phyloP scores from a whole-genome alignment of 1,284 basidiomycete genomes.

The Inonotus hispidus region DNA sequence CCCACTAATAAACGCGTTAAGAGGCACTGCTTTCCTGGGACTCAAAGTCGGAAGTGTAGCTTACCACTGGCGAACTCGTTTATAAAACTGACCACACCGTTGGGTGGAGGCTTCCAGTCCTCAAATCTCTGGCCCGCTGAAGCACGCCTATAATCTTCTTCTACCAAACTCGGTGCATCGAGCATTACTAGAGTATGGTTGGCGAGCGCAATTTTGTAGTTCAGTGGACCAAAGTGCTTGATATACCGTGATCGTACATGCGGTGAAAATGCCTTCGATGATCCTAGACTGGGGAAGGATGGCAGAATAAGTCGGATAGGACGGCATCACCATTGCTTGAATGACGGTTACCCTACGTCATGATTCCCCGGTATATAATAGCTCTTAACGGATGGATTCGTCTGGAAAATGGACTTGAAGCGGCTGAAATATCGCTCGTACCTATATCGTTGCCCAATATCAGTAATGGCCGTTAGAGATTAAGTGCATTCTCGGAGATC shows the following conservation, averaged over 20 bases:
- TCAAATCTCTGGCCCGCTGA: constrained; percentile 45
- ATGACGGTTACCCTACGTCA: constrained; percentile 60
- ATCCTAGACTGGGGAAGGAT: constrained; percentile 45
- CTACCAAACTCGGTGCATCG: constrained; percentile 69
- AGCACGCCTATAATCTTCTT: constrained; percentile 70
- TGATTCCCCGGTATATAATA: constrained; percentile 84
- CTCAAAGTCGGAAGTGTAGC: constrained; percentile 18
- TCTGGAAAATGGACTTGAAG: constrained; percentile 60
- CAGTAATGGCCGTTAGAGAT: not conserved
- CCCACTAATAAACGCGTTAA: constrained; percentile 16
- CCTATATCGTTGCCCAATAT: constrained; percentile 25
- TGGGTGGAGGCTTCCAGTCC: constrained; percentile 52
- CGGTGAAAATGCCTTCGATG: constrained; percentile 47
- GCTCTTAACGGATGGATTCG: constrained; percentile 35
- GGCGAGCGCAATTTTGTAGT: constrained; percentile 47
- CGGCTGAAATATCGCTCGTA: constrained; percentile 54
- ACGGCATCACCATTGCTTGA: not conserved
- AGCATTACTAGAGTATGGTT: constrained; percentile 72
- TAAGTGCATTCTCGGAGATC: not conserved
- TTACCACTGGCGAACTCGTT: constrained; percentile 49
- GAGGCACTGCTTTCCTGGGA: not conserved
- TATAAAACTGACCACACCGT: constrained; percentile 70
- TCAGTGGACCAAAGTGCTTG: constrained; percentile 61
- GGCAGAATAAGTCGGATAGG: not conserved
- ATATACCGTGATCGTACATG: constrained; percentile 58